Evolutionary conservation across 257 asterid genomes (phyloP), one percentile per base, ranked within the genome.

Genomic region (Salvia miltiorrhiza): DNA sequence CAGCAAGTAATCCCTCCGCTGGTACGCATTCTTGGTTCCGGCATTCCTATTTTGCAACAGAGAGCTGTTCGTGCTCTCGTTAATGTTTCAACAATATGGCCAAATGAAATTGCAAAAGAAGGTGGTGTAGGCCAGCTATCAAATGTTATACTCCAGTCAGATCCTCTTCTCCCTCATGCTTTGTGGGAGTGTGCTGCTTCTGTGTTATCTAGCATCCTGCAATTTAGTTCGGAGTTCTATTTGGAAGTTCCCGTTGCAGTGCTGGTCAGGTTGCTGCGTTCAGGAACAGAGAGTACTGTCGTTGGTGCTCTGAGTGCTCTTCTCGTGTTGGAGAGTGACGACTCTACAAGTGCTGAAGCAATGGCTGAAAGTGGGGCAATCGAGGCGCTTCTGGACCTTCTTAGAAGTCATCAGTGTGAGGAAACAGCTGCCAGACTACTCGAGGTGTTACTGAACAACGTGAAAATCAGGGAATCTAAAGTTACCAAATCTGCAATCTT

Each of bases 321-420:
- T 72, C 83, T 94, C 16, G 97, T 94, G 61, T 77, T 94, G 83
- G 99, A 94, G 64, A 88, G 86, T 70, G 99, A 94, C 73, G 97
- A 94, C 84, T 87, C 99, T 11, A 91, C 97, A 71, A 87, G 91
- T 60, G 96, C 99, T 28, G 93, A 88, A 85, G 96, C 97, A 60
- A 94, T 94, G 99, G 96, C 99, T 48, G 99, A 94, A 80, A 89
- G 97, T 78, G 99, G 97, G 44, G 99, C 97, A 2, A 89, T 94
- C 41, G 99, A 94, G 74, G 96, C 90, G 12, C 96, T 94, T 40
- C 79, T 94, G 45, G 97, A 89, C 72, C 94, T 94, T 75, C 97
- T 94, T 61, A 79, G 99, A 78, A 76, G 88, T 50, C 99, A 94
- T 81, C 96, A 87, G 67, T 87, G 96, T 44, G 99, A 94, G 77